These are phyloP conservation scores for Nakaseomyces kungkrabaensis DNA, from an alignment of 1,139 yeast genomes.

Conservation along the genomic window DNA sequence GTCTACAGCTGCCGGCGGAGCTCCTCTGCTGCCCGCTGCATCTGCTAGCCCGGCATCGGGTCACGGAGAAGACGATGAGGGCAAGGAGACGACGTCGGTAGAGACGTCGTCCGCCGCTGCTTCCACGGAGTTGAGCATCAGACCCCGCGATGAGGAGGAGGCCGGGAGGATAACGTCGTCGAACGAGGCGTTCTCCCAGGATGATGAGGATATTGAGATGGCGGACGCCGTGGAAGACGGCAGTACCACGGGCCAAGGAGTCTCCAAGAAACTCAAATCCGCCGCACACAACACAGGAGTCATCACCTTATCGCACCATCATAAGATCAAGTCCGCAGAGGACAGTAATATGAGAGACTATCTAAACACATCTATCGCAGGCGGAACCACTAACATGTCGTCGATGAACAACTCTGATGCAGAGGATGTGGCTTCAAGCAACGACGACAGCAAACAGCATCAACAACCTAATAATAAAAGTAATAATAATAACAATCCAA, in stretches of 20 bases:
- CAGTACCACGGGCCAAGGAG: not conserved
- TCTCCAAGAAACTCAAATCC: not conserved
- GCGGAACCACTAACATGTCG: not conserved
- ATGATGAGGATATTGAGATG: not conserved
- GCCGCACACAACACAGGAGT: not conserved
- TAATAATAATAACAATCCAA: not conserved
- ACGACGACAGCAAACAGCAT: not conserved
- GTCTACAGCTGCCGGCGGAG: no score
- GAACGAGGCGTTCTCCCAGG: not conserved
- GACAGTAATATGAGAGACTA: conserved; percentile 8
- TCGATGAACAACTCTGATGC: not conserved
- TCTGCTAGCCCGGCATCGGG: not conserved
- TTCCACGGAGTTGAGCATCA: no score
- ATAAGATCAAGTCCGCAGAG: not conserved
- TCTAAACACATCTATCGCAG: conserved; percentile 6
- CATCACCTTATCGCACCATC: conserved; percentile 1
- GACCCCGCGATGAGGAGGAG: not conserved
- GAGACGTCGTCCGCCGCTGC: no score
- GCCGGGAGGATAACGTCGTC: not conserved
- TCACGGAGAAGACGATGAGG: no score
- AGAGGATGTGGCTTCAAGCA: not conserved
- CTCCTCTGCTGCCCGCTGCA: not conserved
- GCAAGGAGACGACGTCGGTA: no score
- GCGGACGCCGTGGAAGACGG: not conserved
- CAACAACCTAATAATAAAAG: no score